phyloP scores from a whole-genome alignment of 306 rosid species.

The Psophocarpus tetragonolobus region DNA sequence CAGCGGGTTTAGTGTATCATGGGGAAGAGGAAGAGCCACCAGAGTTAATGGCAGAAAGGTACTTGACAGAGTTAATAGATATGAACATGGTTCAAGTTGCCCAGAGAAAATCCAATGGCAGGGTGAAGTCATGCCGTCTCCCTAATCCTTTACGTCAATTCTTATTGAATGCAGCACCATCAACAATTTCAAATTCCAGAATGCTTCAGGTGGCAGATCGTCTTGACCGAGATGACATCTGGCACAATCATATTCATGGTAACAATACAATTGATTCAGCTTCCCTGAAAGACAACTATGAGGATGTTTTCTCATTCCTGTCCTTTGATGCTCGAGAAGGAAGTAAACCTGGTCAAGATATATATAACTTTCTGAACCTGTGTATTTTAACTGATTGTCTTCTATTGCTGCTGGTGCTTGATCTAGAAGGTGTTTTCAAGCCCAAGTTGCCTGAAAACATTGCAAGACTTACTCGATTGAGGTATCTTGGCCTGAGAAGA shows the following conservation, averaged over 20 bases:
- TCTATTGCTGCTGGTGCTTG: slow-evolving; percentile 36
- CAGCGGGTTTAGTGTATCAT: slow-evolving; percentile 22
- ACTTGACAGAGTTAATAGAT: slow-evolving; percentile 33
- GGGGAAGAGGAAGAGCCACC: not conserved
- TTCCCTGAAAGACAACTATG: not conserved
- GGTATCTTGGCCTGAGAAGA: slow-evolving; percentile 51
- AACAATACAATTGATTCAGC: not conserved
- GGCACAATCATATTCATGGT: slow-evolving; percentile 23
- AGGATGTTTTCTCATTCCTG: slow-evolving; percentile 22
- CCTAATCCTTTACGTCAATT: not conserved
- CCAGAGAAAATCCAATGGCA: slow-evolving; percentile 34
- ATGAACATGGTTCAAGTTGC: slow-evolving; percentile 25
- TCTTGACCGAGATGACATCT: not conserved
- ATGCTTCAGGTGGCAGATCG: slow-evolving; percentile 10
- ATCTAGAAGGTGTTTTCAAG: slow-evolving; percentile 47
- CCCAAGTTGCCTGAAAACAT: slow-evolving; percentile 42
- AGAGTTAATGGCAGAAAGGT: slow-evolving; percentile 29
- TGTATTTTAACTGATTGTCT: slow-evolving; percentile 26
- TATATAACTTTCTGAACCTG: slow-evolving; percentile 9
- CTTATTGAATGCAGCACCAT: slow-evolving; percentile 12
- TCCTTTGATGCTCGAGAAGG: slow-evolving; percentile 43
- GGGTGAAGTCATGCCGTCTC: slow-evolving; percentile 39
- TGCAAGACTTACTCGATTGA: slow-evolving; percentile 30
- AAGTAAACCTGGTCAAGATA: slow-evolving; percentile 38
- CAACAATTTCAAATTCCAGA: too few species aligned